Conservation (phyloP, 306 rosid genomes). For the Dalbergia oliveri region DNA sequence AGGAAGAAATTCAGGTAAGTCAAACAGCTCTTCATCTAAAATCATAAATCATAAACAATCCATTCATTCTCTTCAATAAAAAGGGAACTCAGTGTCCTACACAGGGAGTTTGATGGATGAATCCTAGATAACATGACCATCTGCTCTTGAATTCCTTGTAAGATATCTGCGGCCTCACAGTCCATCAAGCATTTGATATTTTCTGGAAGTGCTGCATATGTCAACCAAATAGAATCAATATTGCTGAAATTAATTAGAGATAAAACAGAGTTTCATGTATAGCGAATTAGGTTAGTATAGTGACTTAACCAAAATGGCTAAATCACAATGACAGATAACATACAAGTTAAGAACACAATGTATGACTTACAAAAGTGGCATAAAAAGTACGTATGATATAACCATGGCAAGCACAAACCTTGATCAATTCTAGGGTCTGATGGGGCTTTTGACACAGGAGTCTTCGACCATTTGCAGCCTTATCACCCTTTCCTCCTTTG, state of each 20-base stretch:
- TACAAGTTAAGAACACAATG: slow-evolving; percentile 6
- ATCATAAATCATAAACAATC: slow-evolving; percentile 13
- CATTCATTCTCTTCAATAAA: slow-evolving; percentile 30
- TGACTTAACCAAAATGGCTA: slow-evolving; percentile 19
- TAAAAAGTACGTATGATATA: slow-evolving; percentile 24
- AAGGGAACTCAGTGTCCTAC: slow-evolving; percentile 54
- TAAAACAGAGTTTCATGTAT: slow-evolving; percentile 6
- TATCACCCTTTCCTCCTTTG: slow-evolving; percentile 72
- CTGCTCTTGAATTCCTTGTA: slow-evolving; percentile 77
- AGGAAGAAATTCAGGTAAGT: slow-evolving; percentile 39
- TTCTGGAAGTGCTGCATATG: slow-evolving; percentile 75
- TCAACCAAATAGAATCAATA: slow-evolving; percentile 30
- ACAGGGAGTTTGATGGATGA: slow-evolving; percentile 72
- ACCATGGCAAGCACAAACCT: slow-evolving; percentile 60
- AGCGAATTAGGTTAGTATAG: slow-evolving; percentile 2
- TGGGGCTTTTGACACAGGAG: slow-evolving; percentile 54
- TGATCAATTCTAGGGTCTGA: slow-evolving; percentile 67
- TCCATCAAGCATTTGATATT: slow-evolving; percentile 79
- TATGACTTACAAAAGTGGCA: slow-evolving; percentile 29
- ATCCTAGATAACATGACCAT: slow-evolving; percentile 81
- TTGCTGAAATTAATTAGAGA: slow-evolving; percentile 12
- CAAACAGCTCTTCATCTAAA: slow-evolving; percentile 4
- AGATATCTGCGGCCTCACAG: slow-evolving; percentile 78
- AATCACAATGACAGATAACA: slow-evolving; percentile 13
- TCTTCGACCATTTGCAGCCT: slow-evolving; percentile 55